Conservation (phyloP, 257 asterid species). For the Nicotiana undulata region DNA sequence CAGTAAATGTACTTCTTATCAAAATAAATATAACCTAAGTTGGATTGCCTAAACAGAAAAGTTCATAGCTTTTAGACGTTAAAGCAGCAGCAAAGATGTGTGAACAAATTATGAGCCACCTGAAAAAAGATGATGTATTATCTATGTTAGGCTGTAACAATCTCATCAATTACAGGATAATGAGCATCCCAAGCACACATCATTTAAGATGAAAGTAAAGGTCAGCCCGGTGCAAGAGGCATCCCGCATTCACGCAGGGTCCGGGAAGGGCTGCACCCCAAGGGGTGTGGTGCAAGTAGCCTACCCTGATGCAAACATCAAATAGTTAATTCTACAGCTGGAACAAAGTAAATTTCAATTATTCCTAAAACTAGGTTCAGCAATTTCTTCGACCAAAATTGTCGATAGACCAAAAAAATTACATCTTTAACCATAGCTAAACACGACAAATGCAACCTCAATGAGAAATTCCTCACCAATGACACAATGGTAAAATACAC, state of each 20-base stretch:
- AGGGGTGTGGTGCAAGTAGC: no score
- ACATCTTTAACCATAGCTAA: background rate
- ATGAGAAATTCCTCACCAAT: conserved; percentile 7
- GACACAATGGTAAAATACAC: background rate
- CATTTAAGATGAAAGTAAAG: background rate
- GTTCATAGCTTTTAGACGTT: background rate
- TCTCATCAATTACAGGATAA: background rate
- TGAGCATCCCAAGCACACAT: background rate
- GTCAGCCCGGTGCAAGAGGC: no score
- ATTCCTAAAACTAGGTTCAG: background rate
- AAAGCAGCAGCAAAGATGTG: background rate
- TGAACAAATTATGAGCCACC: background rate
- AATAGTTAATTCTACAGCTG: no score
- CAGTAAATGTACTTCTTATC: background rate
- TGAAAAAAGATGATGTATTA: background rate
- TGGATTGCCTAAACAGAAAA: background rate
- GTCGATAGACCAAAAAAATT: background rate
- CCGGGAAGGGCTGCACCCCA: no score
- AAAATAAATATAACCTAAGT: background rate
- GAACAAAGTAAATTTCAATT: background rate
- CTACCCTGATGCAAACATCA: no score
- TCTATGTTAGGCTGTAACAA: background rate
- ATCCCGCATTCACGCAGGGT: no score
- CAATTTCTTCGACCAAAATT: background rate
- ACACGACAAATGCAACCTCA: background rate